phyloP scores from a whole-genome alignment of 129 eudicot genomes.

The Artemisia argyi region DNA sequence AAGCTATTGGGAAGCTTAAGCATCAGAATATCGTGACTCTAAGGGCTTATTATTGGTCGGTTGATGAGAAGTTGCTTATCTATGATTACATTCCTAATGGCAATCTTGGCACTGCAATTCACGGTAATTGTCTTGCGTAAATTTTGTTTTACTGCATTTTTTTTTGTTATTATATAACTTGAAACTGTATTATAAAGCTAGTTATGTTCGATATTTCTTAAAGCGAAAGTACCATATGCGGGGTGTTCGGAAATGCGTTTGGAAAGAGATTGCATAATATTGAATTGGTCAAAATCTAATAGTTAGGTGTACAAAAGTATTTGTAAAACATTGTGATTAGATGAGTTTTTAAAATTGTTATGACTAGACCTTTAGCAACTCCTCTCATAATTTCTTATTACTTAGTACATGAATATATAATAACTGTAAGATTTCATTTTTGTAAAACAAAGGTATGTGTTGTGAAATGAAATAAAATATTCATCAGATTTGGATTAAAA shows the following conservation, averaged over 20 bases:
- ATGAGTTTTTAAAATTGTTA: background rate
- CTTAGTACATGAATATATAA: no score
- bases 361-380: no score
- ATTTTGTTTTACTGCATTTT: background rate
- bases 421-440: no score
- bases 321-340: background rate
- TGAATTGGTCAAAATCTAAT: background rate
- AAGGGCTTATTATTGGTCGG: constrained; percentile 93
- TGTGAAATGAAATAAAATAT: no score
- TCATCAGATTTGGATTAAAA: no score
- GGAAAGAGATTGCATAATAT: background rate
- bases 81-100: constrained; percentile 85
- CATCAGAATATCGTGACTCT: constrained; percentile 89
- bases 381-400: no score
- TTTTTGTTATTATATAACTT: background rate
- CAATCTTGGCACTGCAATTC: constrained; percentile 76
- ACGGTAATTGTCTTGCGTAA: constrained; percentile 46
- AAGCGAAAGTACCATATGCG: background rate
- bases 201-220: background rate
- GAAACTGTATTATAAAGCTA: background rate
- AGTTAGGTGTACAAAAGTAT: background rate
- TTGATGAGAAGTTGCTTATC: constrained; percentile 93
- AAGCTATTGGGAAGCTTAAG: constrained; percentile 89
- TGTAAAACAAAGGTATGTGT: no score
- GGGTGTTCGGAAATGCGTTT: background rate